A percentile compares a stretch with the other conserved stretches of the same genome.
Conservation (phyloP, 1,139 yeast species). For the Lodderomyces margitis region DNA sequence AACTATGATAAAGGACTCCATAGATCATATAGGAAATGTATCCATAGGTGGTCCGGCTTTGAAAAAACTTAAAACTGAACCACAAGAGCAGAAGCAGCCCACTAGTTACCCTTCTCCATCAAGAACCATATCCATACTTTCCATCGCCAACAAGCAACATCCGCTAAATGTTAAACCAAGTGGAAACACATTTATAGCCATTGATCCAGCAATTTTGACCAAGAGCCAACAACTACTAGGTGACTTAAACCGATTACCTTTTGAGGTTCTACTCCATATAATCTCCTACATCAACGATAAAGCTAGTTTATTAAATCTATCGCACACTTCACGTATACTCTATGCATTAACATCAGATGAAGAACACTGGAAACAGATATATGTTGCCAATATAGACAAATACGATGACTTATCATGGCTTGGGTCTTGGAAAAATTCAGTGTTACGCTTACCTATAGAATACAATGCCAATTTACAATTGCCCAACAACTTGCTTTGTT, state of each 20-base stretch:
- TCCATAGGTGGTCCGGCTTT: conserved; percentile 7
- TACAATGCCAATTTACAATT: conserved; percentile 42
- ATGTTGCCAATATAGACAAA: conserved; percentile 29
- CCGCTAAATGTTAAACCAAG: conserved; percentile 75
- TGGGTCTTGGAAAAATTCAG: conserved; percentile 77
- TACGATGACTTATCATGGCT: conserved; percentile 45
- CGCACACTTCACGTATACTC: conserved; percentile 61
- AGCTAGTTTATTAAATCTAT: conserved; percentile 45
- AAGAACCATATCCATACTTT: conserved; percentile 23
- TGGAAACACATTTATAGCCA: conserved; percentile 52
- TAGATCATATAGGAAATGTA: not conserved
- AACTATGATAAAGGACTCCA: conserved; percentile 2
- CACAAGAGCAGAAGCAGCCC: not conserved
- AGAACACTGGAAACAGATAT: conserved; percentile 71
- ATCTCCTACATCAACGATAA: conserved; percentile 45
- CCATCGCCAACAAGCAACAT: conserved; percentile 38
- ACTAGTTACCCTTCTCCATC: conserved; percentile 16
- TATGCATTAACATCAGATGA: conserved; percentile 74
- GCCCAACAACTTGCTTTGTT: conserved; percentile 36
- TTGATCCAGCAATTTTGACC: conserved; percentile 20
- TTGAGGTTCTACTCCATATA: conserved; percentile 54
- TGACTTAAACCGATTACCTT: conserved; percentile 48
- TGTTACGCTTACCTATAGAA: conserved; percentile 37
- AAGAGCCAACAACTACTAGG: conserved; percentile 48
- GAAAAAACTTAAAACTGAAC: conserved; percentile 16